Evolutionary conservation across 2,329 filamentous ascomycete species (phyloP).

Genomic region (Diaporthe aspalathi): DNA sequence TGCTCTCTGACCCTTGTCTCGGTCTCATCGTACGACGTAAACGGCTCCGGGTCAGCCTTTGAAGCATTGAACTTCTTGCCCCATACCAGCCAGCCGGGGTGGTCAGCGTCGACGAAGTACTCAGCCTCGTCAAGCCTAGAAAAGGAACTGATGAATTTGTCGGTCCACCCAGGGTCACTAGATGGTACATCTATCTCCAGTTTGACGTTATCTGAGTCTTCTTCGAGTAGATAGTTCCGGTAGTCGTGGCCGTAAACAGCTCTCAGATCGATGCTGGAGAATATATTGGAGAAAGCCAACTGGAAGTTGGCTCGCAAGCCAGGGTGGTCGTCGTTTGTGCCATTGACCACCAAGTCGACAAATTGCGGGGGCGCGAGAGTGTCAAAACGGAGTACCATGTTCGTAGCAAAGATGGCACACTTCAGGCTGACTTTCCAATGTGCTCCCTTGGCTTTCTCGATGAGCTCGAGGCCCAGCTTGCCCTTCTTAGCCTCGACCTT

Average conservation of each 20-base stretch:
- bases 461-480: constrained; percentile 82
- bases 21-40: constrained; percentile 79
- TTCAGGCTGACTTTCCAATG: constrained; percentile 97
- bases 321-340: constrained; percentile 91
- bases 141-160: constrained; percentile 82
- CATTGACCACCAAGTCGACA: constrained; percentile 83
- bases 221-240: constrained; percentile 84
- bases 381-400: constrained; percentile 91
- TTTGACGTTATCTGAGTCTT: constrained; percentile 82
- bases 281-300: constrained; percentile 79
- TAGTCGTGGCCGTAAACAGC: constrained; percentile 89
- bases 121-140: constrained; percentile 76
- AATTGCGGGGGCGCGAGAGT: constrained; percentile 84
- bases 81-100: constrained; percentile 98
- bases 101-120: constrained; percentile 91
- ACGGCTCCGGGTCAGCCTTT: constrained; percentile 76
- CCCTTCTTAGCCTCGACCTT: constrained; percentile 88
- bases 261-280: constrained; percentile 88
- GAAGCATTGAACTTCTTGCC: constrained; percentile 86
- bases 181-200: constrained; percentile 77
- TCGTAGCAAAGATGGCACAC: constrained; percentile 90
- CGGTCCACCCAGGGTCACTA: constrained; percentile 83
- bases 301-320: constrained; percentile 84
- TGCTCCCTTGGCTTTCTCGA: constrained; percentile 78
- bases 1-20: constrained; percentile 80